phyloP scores from a whole-genome alignment of 2,329 filamentous ascomycete species.

The Tympanopsis confertula region DNA sequence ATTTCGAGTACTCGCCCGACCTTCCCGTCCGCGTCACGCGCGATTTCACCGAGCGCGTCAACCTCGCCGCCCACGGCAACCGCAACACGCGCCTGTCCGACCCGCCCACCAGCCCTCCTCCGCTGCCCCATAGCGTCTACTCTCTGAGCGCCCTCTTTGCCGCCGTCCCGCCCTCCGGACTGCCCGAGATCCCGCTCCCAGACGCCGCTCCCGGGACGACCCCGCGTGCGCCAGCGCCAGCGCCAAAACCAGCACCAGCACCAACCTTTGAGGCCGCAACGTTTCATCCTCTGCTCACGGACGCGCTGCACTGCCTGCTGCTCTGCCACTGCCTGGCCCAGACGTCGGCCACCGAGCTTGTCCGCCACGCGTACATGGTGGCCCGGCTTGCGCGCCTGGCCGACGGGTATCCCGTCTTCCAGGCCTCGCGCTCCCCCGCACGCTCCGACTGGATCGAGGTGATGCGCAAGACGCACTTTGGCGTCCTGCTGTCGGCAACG shows the following conservation, averaged over 20 bases:
- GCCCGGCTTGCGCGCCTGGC: constrained; percentile 62
- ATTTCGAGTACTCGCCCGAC: constrained; percentile 70
- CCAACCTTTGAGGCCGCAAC: constrained; percentile 52
- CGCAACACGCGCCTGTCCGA: constrained; percentile 25
- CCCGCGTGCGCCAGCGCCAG: constrained; percentile 13
- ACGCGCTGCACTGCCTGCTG: constrained; percentile 67
- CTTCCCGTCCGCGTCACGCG: constrained; percentile 47
- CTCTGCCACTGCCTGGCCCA: constrained; percentile 71
- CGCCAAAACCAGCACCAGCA: constrained; percentile 27
- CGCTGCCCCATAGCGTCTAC: constrained; percentile 25
- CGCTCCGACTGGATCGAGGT: constrained; percentile 74
- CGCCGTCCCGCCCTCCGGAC: constrained; percentile 49
- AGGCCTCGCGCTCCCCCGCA: constrained; percentile 58
- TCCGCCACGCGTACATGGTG: constrained; percentile 72
- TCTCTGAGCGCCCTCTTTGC: constrained; percentile 50
- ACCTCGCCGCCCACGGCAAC: constrained; percentile 36
- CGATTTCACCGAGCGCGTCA: constrained; percentile 43
- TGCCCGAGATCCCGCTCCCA: constrained; percentile 54
- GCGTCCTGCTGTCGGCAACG: constrained; percentile 49
- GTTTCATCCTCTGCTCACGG: constrained; percentile 70
- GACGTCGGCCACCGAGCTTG: constrained; percentile 66
- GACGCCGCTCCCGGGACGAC: constrained; percentile 15
- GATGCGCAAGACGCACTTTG: constrained; percentile 54
- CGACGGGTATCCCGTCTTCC: constrained; percentile 73
- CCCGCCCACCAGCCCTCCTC: constrained; percentile 7